Base-by-base conservation (phyloP, 176 grass and related monocot species). In the Lolium rigidum region DNA sequence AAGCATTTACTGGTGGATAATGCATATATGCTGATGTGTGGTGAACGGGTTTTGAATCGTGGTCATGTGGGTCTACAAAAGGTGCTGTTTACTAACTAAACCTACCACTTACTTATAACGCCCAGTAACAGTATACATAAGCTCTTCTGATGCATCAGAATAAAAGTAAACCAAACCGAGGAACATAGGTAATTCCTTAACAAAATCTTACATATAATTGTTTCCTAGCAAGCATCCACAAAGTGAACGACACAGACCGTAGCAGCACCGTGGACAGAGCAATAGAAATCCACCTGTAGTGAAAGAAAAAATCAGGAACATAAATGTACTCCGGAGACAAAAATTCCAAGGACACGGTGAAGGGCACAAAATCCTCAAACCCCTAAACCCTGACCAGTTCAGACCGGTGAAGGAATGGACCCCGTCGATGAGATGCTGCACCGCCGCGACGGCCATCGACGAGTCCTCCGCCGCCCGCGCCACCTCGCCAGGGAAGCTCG, bases 381-480 rank as follows among this genome's bases (percentile, higher is more conserved):
- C 18, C 43, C n/a, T 67, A 81, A 69, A 64, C 70, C 62, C 84
- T 83, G 61, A 90, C 89, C 85, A 87, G 72, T 91, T 91, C 31
- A 91, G 48, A 37, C 89, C 85, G 35, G 85, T 84, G 82, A 76
- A 70, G 56, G 31, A 60, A 67, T 91, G 89, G n/a, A 87, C 85
- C 11, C 56, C 74, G 58, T 91, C 85, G 26, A 91, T 87, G 75
- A 91, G 82, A 71, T 91, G 25, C 48, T 91, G 89, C 74, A 80
- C 84, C 25, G 80, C 80, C 10, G 76, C 58, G 22, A 84, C 58
- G 1, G 85, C 9, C 17, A 51, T 35, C 18, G 73, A 91, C n/a
- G 89, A 91, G 41, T 69, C 80, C 44, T 68, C 85, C 12, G 85
- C 68, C 6, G 85, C 89, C 41, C 46, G 81, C 7, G 89, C 89